Base-by-base conservation (phyloP, 345 rosid species). In the Turnera subulata region DNA sequence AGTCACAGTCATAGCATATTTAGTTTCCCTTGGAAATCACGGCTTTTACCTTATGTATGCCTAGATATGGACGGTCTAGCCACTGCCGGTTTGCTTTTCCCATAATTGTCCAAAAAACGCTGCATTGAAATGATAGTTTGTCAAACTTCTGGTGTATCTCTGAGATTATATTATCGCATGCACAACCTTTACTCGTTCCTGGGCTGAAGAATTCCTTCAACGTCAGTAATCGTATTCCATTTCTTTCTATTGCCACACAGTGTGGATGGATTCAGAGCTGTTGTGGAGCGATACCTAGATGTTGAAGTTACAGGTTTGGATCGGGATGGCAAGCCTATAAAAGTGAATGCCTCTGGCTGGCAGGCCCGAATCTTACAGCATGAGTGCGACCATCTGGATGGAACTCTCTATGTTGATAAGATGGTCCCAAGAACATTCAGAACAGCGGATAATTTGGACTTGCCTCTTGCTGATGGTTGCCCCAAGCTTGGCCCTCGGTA, bases 311-410 rank as follows among this genome's bases (percentile, higher is more conserved):
- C 79, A 6, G 98, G 98, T 40, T 78, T 79, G 46, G 80, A 44
- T 63, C 89, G 84, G 10, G 74, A 77, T 53, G 91, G 93, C 9
- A 65, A 83, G 50, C 73, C 64, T 23, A 79, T 92, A 21, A 71
- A 76, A 76, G 82, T 89, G 48, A 77, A 78, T 60, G 95, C 98
- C 61, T 83, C 87, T 0, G 98, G 98, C 37, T 89, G 98, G 96
- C 91, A 84, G 62, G 95, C 96, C 0, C 88, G 97, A 37, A 85
- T 92, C 44, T 59, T 92, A 64, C 97, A 92, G 58, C 98, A 92
- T 4, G 98, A 92, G 38, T 92, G 86, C 42, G 91, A 92, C 70
- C 98, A 92, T 82, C 75, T 89, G 66, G 89, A 82, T 40, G 97
- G 97, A 73, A 79, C 76, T 62, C 76, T 90, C 6, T 90, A 90